phyloP scores from a whole-genome alignment of 192 early-diverging fungal genomes.

The Coemansia sp. region DNA sequence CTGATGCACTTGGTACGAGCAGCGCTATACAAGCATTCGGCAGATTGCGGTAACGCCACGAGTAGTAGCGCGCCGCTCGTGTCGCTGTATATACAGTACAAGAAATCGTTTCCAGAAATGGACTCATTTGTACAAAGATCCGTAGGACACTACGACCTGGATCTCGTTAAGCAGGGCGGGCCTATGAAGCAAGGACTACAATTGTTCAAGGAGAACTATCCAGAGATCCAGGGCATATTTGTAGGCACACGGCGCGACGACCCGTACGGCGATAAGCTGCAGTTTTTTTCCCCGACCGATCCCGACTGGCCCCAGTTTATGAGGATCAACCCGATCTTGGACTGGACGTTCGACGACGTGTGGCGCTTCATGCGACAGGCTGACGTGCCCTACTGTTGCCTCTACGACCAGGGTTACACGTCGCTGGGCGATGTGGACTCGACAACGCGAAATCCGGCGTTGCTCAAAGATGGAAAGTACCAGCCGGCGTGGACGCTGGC shows the following conservation, averaged over 20 bases:
- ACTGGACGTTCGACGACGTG: slow-evolving; percentile 84
- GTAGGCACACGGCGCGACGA: slow-evolving; percentile 79
- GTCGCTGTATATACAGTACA: slow-evolving; percentile 75
- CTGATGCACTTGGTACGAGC: slow-evolving; percentile 78
- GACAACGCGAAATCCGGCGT: slow-evolving; percentile 82
- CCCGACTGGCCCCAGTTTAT: slow-evolving; percentile 88
- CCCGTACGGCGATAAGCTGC: slow-evolving; percentile 66
- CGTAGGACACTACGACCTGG: slow-evolving; percentile 67
- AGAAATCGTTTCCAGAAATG: slow-evolving; percentile 81
- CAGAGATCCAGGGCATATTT: slow-evolving; percentile 71
- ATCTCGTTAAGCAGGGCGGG: slow-evolving; percentile 64
- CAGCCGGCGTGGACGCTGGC: slow-evolving; percentile 29
- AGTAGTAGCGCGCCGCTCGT: slow-evolving; percentile 43
- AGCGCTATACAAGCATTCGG: slow-evolving; percentile 54
- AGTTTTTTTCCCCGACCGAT: slow-evolving; percentile 71
- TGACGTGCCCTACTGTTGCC: slow-evolving; percentile 77
- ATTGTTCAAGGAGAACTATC: slow-evolving; percentile 60
- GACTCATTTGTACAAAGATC: slow-evolving; percentile 82
- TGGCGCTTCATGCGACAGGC: slow-evolving; percentile 74
- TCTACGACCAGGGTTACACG: slow-evolving; percentile 94
- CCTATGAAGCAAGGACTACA: slow-evolving; percentile 80
- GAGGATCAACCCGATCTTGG: slow-evolving; percentile 89
- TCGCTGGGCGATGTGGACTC: slow-evolving; percentile 84
- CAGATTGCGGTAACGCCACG: not conserved
- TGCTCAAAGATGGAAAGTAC: slow-evolving; percentile 55